Conservation (phyloP, 2,329 filamentous ascomycete genomes). For the Alternaria burnsii region DNA sequence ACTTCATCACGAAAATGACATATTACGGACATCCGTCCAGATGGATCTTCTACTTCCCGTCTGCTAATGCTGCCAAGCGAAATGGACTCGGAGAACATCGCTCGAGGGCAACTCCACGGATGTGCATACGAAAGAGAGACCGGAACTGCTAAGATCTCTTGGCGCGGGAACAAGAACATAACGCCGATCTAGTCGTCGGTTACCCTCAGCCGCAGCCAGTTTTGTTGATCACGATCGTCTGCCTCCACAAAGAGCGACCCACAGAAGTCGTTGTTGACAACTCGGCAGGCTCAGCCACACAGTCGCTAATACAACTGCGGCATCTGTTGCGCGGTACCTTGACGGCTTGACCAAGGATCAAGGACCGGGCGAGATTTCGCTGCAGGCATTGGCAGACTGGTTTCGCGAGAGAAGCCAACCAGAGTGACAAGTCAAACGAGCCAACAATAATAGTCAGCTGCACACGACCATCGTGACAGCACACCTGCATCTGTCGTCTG, state of each 20-base stretch:
- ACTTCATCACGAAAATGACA: not conserved
- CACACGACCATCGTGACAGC: slow-evolving; percentile 11
- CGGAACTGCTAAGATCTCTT: slow-evolving; percentile 13
- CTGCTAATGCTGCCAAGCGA: slow-evolving; percentile 4
- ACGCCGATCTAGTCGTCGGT: slow-evolving; percentile 1
- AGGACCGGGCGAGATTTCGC: not conserved
- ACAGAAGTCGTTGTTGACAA: not conserved
- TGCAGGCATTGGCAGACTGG: not conserved
- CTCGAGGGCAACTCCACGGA: not conserved
- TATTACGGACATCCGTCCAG: not conserved
- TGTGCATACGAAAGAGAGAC: slow-evolving; percentile 12
- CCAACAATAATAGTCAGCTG: slow-evolving; percentile 1
- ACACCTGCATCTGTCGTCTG: slow-evolving; percentile 9
- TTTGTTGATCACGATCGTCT: slow-evolving; percentile 4
- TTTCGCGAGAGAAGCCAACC: not conserved
- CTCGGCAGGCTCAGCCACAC: slow-evolving; percentile 1
- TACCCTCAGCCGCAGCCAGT: slow-evolving; percentile 3
- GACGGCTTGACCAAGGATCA: not conserved
- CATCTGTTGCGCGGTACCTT: not conserved
- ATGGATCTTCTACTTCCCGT: slow-evolving; percentile 2
- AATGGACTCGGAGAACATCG: slow-evolving; percentile 3
- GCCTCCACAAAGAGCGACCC: not conserved
- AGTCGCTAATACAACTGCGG: not conserved
- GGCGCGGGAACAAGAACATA: slow-evolving; percentile 12
- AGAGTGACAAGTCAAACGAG: not conserved